Percentiles rank a stretch among this genome's conserved stretches.
These are phyloP conservation scores for Dryas octopetala DNA, from an alignment of 306 rosid species.

Conservation along the genomic window DNA sequence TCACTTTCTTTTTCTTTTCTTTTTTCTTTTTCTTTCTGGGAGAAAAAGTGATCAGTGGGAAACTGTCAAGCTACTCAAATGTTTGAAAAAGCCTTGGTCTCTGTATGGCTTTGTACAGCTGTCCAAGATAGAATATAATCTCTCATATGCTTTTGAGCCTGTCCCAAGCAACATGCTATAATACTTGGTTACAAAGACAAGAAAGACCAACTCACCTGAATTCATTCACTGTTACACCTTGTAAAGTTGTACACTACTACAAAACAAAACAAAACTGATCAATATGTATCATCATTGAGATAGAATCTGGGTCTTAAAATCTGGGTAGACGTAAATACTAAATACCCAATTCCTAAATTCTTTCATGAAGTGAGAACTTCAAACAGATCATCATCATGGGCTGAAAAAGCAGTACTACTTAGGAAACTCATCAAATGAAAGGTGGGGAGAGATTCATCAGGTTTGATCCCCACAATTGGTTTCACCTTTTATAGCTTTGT, in stretches of 20 bases:
- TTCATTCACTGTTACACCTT: conserved; percentile 38
- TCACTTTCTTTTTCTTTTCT: conserved; percentile 6
- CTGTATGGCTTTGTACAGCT: conserved; percentile 36
- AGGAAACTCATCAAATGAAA: conserved; percentile 19
- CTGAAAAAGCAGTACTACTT: conserved; percentile 25
- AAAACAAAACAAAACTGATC: conserved; percentile 12
- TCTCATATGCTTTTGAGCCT: conserved; percentile 50
- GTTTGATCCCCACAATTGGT: conserved; percentile 1
- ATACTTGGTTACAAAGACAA: conserved; percentile 83
- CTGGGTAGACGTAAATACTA: not conserved
- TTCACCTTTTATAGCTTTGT: conserved; percentile 11
- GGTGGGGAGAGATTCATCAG: conserved; percentile 17
- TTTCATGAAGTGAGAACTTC: not conserved
- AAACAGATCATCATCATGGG: conserved; percentile 23
- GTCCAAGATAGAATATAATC: conserved; percentile 33
- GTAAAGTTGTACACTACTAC: conserved; percentile 15
- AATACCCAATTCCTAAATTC: not conserved
- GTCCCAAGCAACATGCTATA: conserved; percentile 60
- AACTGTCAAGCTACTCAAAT: conserved; percentile 80
- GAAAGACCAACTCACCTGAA: conserved; percentile 65
- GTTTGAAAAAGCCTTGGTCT: conserved; percentile 30
- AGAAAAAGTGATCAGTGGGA: conserved; percentile 43
- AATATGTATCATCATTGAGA: conserved; percentile 5
- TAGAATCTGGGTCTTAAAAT: not conserved
- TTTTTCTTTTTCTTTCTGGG: conserved; percentile 15